Base-by-base conservation (phyloP, 495 filamentous ascomycete genomes). In the Podospora fimiseda region DNA sequence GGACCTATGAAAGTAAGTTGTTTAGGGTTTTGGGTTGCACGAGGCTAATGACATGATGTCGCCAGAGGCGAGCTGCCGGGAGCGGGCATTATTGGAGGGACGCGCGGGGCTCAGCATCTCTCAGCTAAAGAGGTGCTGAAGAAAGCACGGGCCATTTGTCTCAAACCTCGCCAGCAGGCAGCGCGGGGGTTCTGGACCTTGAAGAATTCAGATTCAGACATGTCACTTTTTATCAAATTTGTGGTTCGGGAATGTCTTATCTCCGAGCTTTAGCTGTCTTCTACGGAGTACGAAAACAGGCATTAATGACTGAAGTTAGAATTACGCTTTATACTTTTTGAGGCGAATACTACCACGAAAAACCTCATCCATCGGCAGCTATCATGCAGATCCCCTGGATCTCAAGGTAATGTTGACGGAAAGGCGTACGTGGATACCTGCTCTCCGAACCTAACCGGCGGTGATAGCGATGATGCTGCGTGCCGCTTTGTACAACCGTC, bases 1-100 rank as follows among this genome's bases (percentile, higher is more conserved):
- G 36, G 41, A 8, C 15, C 19, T 44, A 27, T 50, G 11, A 14
- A 20, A 9, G 16, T 39, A 16, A 37, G 11, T 16, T 38, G n/a
- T 33, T 9, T 4, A n/a, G 39, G 11, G 8, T 7, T 14, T 14
- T 41, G 13, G 48, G 48, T 58, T 54, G 44, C 36, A 42, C 46
- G 53, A 46, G 56, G 56, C 36, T 47, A 36, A 50, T 57, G 50
- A 23, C 41, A 54, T 51, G 41, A 58, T 51, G 47, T 53, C 42
- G 50, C 44, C 44, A 47, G 23, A 36, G 23, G 18, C 41, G 9
- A 11, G 27, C 22, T 21, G 33, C 41, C 36, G 50, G 40, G 46
- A 51, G 48, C 45, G 44, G 55, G 30, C 44, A 43, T 44, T 33
- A 33, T 11, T 5, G 6, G 6, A 33, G 48, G 14, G 42, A 36